These are phyloP conservation scores for Sanghuangporus baumii DNA, from an alignment of 1,284 basidiomycete genomes.

Conservation along the genomic window DNA sequence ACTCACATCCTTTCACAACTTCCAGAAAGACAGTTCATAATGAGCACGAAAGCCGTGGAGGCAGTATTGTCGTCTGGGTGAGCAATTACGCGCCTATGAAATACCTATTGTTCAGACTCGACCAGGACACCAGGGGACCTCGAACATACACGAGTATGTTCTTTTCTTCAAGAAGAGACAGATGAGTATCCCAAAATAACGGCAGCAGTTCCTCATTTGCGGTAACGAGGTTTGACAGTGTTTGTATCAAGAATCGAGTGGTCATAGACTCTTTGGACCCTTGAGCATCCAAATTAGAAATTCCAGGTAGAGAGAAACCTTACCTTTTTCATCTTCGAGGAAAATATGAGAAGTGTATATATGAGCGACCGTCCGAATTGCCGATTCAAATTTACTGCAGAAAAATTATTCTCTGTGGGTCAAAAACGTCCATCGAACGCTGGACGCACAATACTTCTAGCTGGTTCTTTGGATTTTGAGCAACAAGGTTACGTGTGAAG, in stretches of 20 bases:
- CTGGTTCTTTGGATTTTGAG: conserved; percentile 62
- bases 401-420: neutral
- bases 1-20: conserved; percentile 54
- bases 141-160: conserved; percentile 65
- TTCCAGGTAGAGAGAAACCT: conserved; percentile 20
- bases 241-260: conserved; percentile 59
- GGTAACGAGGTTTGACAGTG: conserved; percentile 71
- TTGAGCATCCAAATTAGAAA: conserved; percentile 1
- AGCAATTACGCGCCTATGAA: conserved; percentile 63
- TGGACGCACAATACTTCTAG: conserved; percentile 54
- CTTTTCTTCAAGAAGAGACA: conserved; percentile 64
- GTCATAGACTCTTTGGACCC: conserved; percentile 42
- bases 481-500: conserved; percentile 74
- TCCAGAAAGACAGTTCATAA: conserved; percentile 64
- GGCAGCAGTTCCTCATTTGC: conserved; percentile 52
- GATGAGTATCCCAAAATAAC: conserved; percentile 57
- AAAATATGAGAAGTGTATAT: conserved; percentile 66
- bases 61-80: conserved; percentile 61
- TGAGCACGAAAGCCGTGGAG: conserved; percentile 60
- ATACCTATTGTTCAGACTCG: neutral
- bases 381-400: conserved; percentile 45
- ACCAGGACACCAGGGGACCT: neutral
- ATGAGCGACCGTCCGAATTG: conserved; percentile 53
- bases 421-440: neutral
- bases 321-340: conserved; percentile 49